Evolutionary conservation across 495 filamentous ascomycete species (phyloP).

Genomic region (Neurospora pannonica): DNA sequence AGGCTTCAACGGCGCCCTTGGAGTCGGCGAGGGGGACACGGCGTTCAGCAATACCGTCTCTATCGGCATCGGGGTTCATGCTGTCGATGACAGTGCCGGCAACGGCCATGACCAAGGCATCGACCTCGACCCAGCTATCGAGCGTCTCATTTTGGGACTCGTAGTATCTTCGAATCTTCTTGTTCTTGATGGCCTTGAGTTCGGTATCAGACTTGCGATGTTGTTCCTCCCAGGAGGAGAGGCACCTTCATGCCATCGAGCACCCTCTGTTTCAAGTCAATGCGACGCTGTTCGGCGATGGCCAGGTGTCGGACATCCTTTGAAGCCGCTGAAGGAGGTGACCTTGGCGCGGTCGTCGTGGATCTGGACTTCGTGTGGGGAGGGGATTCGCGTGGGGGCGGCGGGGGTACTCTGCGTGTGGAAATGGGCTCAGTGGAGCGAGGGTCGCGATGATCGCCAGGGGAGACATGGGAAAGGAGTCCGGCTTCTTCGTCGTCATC

Average conservation of each 20-base stretch:
- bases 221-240: conserved; percentile 27
- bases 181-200: conserved; percentile 37
- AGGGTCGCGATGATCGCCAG: background rate
- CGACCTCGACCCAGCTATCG: conserved; percentile 45
- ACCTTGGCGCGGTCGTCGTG: background rate
- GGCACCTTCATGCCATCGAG: conserved; percentile 22
- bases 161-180: conserved; percentile 38
- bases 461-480: background rate
- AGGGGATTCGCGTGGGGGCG: background rate
- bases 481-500: conserved; percentile 1
- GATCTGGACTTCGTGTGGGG: background rate
- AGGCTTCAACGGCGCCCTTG: conserved; percentile 29
- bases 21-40: conserved; percentile 28
- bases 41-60: conserved; percentile 37
- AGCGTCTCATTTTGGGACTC: conserved; percentile 39
- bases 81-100: conserved; percentile 44
- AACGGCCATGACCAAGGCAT: conserved; percentile 37
- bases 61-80: conserved; percentile 41
- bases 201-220: conserved; percentile 37
- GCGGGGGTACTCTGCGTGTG: background rate
- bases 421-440: background rate
- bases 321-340: background rate
- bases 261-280: conserved; percentile 33
- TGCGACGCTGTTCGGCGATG: conserved; percentile 6
- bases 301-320: background rate